phyloP scores from a whole-genome alignment of 2,329 filamentous ascomycete genomes.

The Trichoderma asperellum region DNA sequence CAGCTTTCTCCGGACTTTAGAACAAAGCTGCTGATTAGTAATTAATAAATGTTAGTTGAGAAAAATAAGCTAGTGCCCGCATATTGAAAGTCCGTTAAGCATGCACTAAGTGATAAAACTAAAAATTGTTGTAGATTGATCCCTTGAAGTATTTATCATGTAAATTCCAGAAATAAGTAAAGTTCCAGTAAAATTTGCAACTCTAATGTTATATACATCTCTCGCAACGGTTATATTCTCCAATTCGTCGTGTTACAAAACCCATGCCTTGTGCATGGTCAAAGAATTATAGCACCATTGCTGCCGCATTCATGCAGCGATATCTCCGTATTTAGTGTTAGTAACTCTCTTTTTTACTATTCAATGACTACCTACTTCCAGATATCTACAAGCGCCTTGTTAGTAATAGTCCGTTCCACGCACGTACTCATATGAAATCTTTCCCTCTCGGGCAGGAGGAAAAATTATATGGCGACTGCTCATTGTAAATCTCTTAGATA shows the following conservation, averaged over 20 bases:
- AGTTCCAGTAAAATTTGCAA: background rate
- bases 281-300: background rate
- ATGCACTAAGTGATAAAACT: background rate
- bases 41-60: background rate
- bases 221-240: background rate
- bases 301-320: background rate
- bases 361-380: background rate
- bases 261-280: background rate
- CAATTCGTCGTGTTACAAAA: background rate
- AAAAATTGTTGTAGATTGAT: background rate
- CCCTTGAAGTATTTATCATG: background rate
- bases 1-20: background rate
- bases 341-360: background rate
- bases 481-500: background rate
- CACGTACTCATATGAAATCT: background rate
- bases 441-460: background rate
- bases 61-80: background rate
- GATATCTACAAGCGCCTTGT: background rate
- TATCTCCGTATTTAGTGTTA: background rate
- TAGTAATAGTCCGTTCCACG: background rate
- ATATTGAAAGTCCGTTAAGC: background rate
- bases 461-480: background rate
- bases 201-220: background rate
- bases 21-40: background rate
- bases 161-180: background rate